Evolutionary conservation across 2,329 filamentous ascomycete species (phyloP).

Genomic region (Xylariaceae sp.): DNA sequence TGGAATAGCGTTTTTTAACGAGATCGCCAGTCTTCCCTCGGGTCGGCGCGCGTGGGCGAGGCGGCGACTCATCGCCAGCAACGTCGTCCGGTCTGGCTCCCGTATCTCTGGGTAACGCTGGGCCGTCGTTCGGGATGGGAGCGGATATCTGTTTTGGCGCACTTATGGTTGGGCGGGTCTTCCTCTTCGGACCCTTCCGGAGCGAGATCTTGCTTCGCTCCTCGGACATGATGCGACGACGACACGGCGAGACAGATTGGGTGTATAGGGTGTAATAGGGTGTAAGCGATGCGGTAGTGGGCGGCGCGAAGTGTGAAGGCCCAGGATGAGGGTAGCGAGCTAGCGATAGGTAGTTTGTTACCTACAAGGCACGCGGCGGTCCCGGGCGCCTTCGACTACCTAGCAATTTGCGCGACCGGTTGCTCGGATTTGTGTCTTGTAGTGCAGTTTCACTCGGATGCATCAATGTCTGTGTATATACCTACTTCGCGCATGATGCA

Average conservation of each 20-base stretch:
- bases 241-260: not conserved
- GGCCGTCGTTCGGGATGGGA: slow-evolving; percentile 52
- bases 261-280: not conserved
- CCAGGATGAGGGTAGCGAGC: no score
- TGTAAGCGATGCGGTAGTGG: no score
- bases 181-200: slow-evolving; percentile 57
- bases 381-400: not conserved
- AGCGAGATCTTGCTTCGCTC: slow-evolving; percentile 60
- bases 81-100: slow-evolving; percentile 33
- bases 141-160: slow-evolving; percentile 60
- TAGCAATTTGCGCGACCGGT: not conserved
- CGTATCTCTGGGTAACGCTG: slow-evolving; percentile 34
- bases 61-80: slow-evolving; percentile 28
- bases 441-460: no score
- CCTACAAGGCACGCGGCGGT: not conserved
- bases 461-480: no score
- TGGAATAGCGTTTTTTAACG: slow-evolving; percentile 92
- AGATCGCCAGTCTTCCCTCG: slow-evolving; percentile 71
- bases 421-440: not conserved
- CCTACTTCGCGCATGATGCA: no score
- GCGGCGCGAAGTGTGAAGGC: not conserved
- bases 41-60: slow-evolving; percentile 39
- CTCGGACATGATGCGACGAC: slow-evolving; percentile 50
- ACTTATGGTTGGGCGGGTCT: slow-evolving; percentile 58
- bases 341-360: no score